A percentile compares a stretch with the other conserved stretches of the same genome.
Conservation (phyloP, 2,329 filamentous ascomycete species). For the Sphaerulina populicola region DNA sequence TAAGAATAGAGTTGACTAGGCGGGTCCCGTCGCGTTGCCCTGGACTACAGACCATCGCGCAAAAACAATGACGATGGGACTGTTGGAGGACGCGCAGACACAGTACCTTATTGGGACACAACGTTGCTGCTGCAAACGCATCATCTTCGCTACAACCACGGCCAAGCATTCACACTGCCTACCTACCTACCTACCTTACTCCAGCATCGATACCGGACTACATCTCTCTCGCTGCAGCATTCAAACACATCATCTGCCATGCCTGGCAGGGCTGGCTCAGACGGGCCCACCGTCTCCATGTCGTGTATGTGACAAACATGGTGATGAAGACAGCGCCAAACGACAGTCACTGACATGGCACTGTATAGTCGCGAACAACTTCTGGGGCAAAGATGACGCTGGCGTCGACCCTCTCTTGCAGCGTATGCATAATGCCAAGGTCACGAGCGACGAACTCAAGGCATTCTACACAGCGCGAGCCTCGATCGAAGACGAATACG, state of each 20-base stretch:
- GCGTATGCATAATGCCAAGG: slow-evolving; percentile 90
- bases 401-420: slow-evolving; percentile 85
- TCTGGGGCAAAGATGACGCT: slow-evolving; percentile 98
- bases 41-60: no score
- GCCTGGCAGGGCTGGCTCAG: slow-evolving; percentile 30
- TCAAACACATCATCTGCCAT: slow-evolving; percentile 19
- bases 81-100: background rate
- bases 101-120: background rate
- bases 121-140: slow-evolving; percentile 6
- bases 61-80: no score
- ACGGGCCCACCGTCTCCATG: slow-evolving; percentile 32
- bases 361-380: slow-evolving; percentile 84
- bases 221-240: slow-evolving; percentile 1
- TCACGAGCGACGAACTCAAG: slow-evolving; percentile 87
- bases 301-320: slow-evolving; percentile 26
- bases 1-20: no score
- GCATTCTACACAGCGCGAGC: slow-evolving; percentile 85
- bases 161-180: background rate
- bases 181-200: no score
- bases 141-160: slow-evolving; percentile 5
- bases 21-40: no score
- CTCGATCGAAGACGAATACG: slow-evolving; percentile 92
- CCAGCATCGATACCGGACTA: background rate
- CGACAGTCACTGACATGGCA: slow-evolving; percentile 29
- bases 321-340: background rate